Evolutionary conservation across 345 rosid genomes (phyloP).

Genomic region (Carallia brachiata): DNA sequence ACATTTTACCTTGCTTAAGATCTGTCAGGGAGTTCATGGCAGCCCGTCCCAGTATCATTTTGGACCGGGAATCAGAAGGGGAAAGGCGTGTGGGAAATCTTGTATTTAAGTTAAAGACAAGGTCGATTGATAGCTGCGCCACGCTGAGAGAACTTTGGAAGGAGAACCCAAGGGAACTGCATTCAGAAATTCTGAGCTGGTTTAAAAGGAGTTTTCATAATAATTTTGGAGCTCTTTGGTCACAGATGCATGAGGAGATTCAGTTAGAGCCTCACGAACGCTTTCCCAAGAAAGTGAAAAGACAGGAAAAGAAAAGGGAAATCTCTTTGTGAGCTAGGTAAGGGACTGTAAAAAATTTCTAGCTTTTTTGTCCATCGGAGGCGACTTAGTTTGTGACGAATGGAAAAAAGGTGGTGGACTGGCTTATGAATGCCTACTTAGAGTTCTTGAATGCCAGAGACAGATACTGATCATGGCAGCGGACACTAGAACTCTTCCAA

Average conservation of each 20-base stretch:
- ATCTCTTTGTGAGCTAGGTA: neutral
- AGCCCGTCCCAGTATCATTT: slow-evolving; percentile 54
- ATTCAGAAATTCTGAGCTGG: slow-evolving; percentile 60
- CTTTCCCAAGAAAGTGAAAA: slow-evolving; percentile 26
- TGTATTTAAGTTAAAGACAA: slow-evolving; percentile 41
- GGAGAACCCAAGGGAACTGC: slow-evolving; percentile 42
- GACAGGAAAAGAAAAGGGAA: slow-evolving; percentile 14
- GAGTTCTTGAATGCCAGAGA: too few relatives aligned
- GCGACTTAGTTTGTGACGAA: neutral
- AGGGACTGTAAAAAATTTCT: neutral
- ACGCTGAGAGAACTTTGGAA: slow-evolving; percentile 55
- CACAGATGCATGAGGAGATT: slow-evolving; percentile 50
- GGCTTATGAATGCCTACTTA: too few relatives aligned
- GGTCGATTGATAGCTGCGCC: slow-evolving; percentile 44
- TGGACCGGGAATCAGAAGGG: slow-evolving; percentile 57
- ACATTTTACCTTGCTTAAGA: slow-evolving; percentile 66
- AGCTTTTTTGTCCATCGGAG: neutral
- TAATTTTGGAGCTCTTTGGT: slow-evolving; percentile 59
- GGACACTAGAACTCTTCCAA: too few relatives aligned
- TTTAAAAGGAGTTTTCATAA: slow-evolving; percentile 56
- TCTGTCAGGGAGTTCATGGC: slow-evolving; percentile 41
- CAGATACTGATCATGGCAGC: too few relatives aligned
- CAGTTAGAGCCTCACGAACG: slow-evolving; percentile 36
- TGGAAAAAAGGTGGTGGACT: neutral
- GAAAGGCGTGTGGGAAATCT: slow-evolving; percentile 65